phyloP scores from a whole-genome alignment of 2,329 filamentous ascomycete genomes.

The Ramichloridium luteum region DNA sequence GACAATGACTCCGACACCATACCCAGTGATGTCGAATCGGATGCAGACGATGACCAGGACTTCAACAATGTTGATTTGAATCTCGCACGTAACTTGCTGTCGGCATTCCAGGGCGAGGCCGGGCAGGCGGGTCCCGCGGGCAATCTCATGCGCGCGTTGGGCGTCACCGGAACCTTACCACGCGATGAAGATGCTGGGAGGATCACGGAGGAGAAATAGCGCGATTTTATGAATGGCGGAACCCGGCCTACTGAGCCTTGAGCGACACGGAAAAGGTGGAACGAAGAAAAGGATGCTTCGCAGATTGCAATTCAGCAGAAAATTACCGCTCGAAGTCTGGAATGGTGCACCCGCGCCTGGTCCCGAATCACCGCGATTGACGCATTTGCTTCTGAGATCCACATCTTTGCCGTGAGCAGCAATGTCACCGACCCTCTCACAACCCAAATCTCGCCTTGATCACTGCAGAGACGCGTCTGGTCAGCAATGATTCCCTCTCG shows the following conservation, averaged over 20 bases:
- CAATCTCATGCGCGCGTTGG: slow-evolving; percentile 79
- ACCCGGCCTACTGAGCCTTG: no score
- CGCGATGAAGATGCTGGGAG: slow-evolving; percentile 58
- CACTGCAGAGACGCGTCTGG: slow-evolving; percentile 10
- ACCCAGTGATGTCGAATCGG: slow-evolving; percentile 21
- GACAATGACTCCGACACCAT: slow-evolving; percentile 30
- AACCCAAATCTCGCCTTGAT: slow-evolving; percentile 22
- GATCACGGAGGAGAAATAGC: no score
- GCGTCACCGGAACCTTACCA: slow-evolving; percentile 55
- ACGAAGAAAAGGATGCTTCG: no score
- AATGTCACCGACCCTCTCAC: slow-evolving; percentile 4
- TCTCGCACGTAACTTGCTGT: slow-evolving; percentile 76
- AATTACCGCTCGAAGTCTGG: no score
- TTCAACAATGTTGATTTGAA: slow-evolving; percentile 74
- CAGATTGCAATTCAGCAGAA: no score
- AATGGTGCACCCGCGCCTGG: no score
- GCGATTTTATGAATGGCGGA: no score
- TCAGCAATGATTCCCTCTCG: slow-evolving; percentile 3
- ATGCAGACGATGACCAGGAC: slow-evolving; percentile 32
- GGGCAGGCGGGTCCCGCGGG: slow-evolving; percentile 76
- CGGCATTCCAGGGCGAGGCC: slow-evolving; percentile 83
- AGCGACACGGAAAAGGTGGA: no score
- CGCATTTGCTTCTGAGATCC: no score
- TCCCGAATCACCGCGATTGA: no score
- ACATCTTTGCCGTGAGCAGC: no score